These are phyloP conservation scores for Gryganskiella cystojenkinii DNA, from an alignment of 192 early-diverging fungal species.

Conservation along the genomic window DNA sequence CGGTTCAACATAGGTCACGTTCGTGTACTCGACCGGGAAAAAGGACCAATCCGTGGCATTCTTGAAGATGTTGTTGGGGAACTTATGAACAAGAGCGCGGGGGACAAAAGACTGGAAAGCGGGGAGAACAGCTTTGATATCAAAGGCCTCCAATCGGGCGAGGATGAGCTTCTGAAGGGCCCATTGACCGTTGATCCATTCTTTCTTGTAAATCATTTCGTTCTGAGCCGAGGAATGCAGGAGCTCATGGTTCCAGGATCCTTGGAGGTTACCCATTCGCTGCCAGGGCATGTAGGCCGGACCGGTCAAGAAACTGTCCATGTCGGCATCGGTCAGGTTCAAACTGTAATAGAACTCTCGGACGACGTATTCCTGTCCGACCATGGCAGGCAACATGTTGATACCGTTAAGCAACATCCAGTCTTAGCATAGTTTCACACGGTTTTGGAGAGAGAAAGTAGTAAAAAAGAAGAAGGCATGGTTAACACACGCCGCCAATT, in stretches of 20 bases:
- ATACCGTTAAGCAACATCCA: constrained; percentile 26
- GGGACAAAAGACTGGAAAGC: constrained; percentile 42
- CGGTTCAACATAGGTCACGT: constrained; percentile 31
- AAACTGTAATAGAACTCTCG: constrained; percentile 15
- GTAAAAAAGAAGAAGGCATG: no score
- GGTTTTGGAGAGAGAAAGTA: no score
- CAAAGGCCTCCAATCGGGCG: constrained; percentile 13
- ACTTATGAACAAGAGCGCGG: constrained; percentile 1
- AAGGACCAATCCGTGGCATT: constrained; percentile 23
- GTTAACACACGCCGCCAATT: background rate
- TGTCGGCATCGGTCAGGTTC: constrained; percentile 4
- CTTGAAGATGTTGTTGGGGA: constrained; percentile 22
- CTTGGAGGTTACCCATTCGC: constrained; percentile 26
- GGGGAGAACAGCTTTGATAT: constrained; percentile 28
- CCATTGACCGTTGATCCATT: constrained; percentile 42
- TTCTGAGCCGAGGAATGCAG: constrained; percentile 17
- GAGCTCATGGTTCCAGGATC: constrained; percentile 23
- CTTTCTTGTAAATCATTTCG: constrained; percentile 38
- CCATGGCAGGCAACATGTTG: constrained; percentile 21
- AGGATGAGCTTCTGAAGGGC: constrained; percentile 32
- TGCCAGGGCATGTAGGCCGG: constrained; percentile 16
- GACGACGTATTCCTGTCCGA: constrained; percentile 18
- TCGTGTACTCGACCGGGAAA: constrained; percentile 27
- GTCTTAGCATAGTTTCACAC: background rate
- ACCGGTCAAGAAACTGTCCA: constrained; percentile 15